Evolutionary conservation across 768 basidiomycete species (phyloP), one percentile per base, ranked within the genome.

Genomic region (Inosperma sp.): DNA sequence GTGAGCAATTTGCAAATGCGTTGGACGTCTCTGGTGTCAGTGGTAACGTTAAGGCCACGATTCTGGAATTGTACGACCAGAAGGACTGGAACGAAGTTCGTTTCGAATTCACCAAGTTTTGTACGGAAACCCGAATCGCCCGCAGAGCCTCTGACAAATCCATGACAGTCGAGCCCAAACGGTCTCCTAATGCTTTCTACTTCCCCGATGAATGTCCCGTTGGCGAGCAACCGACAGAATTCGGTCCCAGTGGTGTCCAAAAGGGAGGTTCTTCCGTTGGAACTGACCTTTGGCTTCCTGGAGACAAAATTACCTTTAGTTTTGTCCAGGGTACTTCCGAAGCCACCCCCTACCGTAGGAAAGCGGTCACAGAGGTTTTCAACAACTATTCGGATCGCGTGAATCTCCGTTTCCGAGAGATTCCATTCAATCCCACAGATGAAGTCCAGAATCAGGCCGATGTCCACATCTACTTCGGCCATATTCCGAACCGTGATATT

Each of bases 31-130:
- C 37, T 19, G 47, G 51, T 5, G 47, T 56, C 17, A 27, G 34
- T 5, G 51, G 47, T 12, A 31, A 52, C 3, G 16, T 26, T 26
- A 36, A 33, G 30, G 26, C n/a, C 3, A 19, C 16, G 4, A 52
- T 56, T 4, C 14, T 56, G 33, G 19, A 48, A 10, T 23, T 37
- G 3, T 56, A 49, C 34, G 47, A 37, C 10, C 10, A 14, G 2
- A 9, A 42, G 14, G 44, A 55, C 36, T 55, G 49, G 54, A 12
- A 22, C n/a, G 43, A 51, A 9, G 35, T 51, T 22, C 49, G 54
- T 34, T 51, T 35, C 27, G 19, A 37, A 12, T 55, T 55, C 44
- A 51, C 37, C 21, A 33, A 23, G 26, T 55, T 36, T 22, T 47
- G 45, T 23, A 55, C 31, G 23, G 16, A 46, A 12, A 41, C 49